These are phyloP conservation scores for Penicillium manginii DNA, from an alignment of 495 filamentous ascomycete species.

Conservation along the genomic window DNA sequence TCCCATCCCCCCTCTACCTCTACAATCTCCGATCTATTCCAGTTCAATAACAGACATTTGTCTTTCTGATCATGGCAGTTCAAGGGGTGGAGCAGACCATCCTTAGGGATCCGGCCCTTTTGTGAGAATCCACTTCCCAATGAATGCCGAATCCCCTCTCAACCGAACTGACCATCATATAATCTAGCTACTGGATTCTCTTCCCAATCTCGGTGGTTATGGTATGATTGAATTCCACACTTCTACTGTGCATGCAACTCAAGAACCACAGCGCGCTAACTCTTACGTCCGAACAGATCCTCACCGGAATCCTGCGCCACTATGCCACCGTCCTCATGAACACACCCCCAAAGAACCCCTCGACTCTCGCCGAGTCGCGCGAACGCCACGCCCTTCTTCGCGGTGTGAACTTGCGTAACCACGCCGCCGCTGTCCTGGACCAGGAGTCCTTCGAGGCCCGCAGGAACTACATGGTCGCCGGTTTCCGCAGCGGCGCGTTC, in stretches of 20 bases:
- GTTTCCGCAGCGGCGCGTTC: conserved; percentile 82
- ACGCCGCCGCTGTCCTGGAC: conserved; percentile 71
- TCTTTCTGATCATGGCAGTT: conserved; percentile 67
- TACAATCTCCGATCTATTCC: conserved; percentile 7
- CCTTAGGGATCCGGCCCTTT: conserved; percentile 97
- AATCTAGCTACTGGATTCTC: conserved; percentile 90
- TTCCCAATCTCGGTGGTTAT: conserved; percentile 97
- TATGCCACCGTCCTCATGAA: conserved; percentile 92
- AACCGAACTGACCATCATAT: conserved; percentile 25
- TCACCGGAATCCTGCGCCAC: conserved; percentile 94
- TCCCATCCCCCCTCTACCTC: conserved; percentile 14
- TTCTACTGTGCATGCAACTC: neutral
- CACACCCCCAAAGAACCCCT: conserved; percentile 78
- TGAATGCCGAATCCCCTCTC: conserved; percentile 2
- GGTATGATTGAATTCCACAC: conserved; percentile 53
- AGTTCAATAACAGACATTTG: conserved; percentile 1
- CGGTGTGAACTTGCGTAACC: conserved; percentile 81
- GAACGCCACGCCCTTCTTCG: conserved; percentile 88
- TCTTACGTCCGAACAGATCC: conserved; percentile 58
- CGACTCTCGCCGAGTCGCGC: conserved; percentile 72
- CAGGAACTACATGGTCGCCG: conserved; percentile 76
- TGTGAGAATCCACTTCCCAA: conserved; percentile 58
- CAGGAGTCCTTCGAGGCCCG: conserved; percentile 74
- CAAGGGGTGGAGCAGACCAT: conserved; percentile 90
- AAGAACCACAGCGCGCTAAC: neutral